phyloP scores from a whole-genome alignment of 345 rosid genomes.

The Eutrema japonicum region DNA sequence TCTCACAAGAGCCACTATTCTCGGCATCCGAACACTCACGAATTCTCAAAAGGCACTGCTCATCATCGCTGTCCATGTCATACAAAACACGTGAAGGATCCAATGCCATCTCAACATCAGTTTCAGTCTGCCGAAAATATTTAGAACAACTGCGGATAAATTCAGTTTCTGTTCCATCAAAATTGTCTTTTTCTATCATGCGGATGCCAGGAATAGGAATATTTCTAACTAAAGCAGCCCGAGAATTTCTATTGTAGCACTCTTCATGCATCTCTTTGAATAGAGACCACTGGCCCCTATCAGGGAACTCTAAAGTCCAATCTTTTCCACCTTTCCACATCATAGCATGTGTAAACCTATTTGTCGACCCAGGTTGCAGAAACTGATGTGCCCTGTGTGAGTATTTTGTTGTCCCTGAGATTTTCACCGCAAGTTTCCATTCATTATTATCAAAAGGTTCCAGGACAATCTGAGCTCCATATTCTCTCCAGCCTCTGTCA shows the following conservation, averaged over 20 bases:
- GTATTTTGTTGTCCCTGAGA: slow-evolving; percentile 65
- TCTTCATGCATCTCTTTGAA: slow-evolving; percentile 99
- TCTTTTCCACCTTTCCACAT: slow-evolving; percentile 99
- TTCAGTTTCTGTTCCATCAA: slow-evolving; percentile 51
- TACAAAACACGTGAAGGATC: slow-evolving; percentile 72
- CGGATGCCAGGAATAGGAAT: slow-evolving; percentile 97
- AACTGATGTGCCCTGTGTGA: slow-evolving; percentile 94
- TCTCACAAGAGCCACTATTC: slow-evolving; percentile 43
- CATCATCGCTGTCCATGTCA: slow-evolving; percentile 99
- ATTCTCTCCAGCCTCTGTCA: slow-evolving; percentile 93
- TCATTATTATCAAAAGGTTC: slow-evolving; percentile 84
- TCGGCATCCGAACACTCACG: slow-evolving; percentile 51
- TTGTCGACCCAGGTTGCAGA: slow-evolving; percentile 92
- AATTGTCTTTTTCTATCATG: slow-evolving; percentile 68
- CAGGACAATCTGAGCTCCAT: slow-evolving; percentile 70
- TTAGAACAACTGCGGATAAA: slow-evolving; percentile 58
- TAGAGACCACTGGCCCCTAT: slow-evolving; percentile 87
- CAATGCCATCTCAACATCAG: slow-evolving; percentile 95
- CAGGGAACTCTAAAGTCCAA: slow-evolving; percentile 90
- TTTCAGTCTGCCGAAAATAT: slow-evolving; percentile 78
- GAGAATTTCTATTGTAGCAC: slow-evolving; percentile 78
- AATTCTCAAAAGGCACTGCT: slow-evolving; percentile 61
- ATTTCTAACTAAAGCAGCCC: slow-evolving; percentile 82
- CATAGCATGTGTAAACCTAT: slow-evolving; percentile 95
- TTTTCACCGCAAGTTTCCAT: slow-evolving; percentile 90